Percentiles rank a stretch among this genome's conserved stretches.
Evolutionary conservation across 768 basidiomycete species (phyloP).

Genomic region (Boletus barrowsii): DNA sequence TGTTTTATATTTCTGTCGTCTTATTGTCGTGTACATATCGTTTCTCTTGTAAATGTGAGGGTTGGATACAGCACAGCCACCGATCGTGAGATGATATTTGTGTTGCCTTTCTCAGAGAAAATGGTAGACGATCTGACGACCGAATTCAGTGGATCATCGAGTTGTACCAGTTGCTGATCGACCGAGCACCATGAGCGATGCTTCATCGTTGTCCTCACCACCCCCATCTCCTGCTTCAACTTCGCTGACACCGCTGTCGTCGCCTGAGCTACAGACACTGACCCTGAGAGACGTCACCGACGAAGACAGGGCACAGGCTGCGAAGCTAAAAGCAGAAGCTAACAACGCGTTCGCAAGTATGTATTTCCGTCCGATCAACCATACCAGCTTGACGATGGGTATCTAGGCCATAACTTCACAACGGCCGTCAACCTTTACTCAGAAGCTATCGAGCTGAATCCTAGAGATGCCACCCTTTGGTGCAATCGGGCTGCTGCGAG

Average conservation of each 20-base stretch:
- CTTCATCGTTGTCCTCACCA: slow-evolving; percentile 25
- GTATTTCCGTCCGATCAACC: not conserved
- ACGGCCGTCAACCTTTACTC: slow-evolving; percentile 77
- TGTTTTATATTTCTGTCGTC: not conserved
- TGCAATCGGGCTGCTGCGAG: slow-evolving; percentile 92
- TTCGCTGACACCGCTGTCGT: slow-evolving; percentile 54
- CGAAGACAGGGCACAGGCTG: slow-evolving; percentile 64
- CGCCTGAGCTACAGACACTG: slow-evolving; percentile 55
- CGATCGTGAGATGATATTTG: slow-evolving; percentile 27
- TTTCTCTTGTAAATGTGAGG: not conserved
- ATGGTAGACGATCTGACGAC: not conserved
- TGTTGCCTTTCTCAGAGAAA: slow-evolving; percentile 12
- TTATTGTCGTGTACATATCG: not conserved
- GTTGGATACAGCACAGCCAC: slow-evolving; percentile 22
- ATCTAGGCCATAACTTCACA: slow-evolving; percentile 70
- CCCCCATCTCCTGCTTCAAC: slow-evolving; percentile 49
- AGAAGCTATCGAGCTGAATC: slow-evolving; percentile 83
- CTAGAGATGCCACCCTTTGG: slow-evolving; percentile 85
- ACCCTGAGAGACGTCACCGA: slow-evolving; percentile 61
- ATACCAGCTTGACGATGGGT: not conserved
- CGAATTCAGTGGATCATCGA: not conserved
- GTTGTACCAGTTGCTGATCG: slow-evolving; percentile 1
- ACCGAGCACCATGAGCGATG: slow-evolving; percentile 20
- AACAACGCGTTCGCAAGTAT: slow-evolving; percentile 82
- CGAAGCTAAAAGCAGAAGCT: slow-evolving; percentile 75